Evolutionary conservation across 73 alveolate genomes (phyloP), one percentile per base, ranked within the genome.

Genomic region (Urostyla sp.): DNA sequence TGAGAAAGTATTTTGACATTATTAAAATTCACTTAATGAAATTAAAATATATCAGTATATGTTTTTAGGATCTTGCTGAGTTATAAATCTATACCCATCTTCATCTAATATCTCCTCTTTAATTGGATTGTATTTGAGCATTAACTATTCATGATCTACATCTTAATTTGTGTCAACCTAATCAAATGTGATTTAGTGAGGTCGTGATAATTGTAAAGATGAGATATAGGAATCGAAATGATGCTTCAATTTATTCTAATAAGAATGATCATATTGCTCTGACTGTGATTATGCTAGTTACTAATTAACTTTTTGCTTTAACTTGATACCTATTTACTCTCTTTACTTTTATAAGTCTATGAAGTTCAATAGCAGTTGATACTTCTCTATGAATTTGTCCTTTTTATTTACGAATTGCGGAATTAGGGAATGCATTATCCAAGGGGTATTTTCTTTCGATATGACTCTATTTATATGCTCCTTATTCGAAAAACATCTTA

Each of bases 371-470:
- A 63, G 60, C 1, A 63, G 37, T 46, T 63, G 79, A 63, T 63
- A 63, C 44, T 63, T 63, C 79, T 63, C 36, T 2, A 63, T 60
- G 24, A 63, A 63, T n/a, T 57, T 57, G 35, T 63, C 79, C 44
- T 63, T 63, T 5, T 60, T 38, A 2, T 63, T 63, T 27, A 43
- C 59, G 45, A 63, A 63, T 3, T 20, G 23, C 6, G 79, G 60
- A 2, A 63, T 46, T n/a, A 63, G 27, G 4, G 57, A 35, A 43
- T 63, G 79, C 45, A 5, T 1, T 1, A 63, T 40, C 50, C 43
- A 63, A 40, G 79, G 79, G 6, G 79, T 63, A 32, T 23, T 23
- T 26, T 63, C 79, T 63, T 48, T 63, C 4, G 79, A 37, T 5
- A 63, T 37, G 3, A 63, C 26, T 38, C 79, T 63, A 21, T 63